Conservation (phyloP, 192 early-diverging fungal species). For the Chytriomyces sp. region DNA sequence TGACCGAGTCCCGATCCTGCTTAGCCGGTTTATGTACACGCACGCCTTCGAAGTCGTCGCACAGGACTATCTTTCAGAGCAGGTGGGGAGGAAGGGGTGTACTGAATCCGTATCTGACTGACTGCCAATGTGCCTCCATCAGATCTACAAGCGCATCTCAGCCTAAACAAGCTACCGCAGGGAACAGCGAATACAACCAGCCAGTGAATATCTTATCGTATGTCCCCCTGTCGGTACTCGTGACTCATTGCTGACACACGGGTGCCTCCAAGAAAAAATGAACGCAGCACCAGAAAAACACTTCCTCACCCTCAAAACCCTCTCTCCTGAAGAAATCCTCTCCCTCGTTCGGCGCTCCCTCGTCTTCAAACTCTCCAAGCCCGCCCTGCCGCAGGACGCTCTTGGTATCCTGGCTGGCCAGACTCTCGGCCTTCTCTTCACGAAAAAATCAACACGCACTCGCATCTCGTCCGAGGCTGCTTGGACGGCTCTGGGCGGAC, state of each 20-base stretch:
- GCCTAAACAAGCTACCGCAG: not conserved
- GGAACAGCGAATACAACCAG: no score
- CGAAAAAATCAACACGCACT: slow-evolving; percentile 95
- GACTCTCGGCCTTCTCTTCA: slow-evolving; percentile 90
- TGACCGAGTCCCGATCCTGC: not conserved
- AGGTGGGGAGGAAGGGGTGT: no score
- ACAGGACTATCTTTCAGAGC: slow-evolving; percentile 11
- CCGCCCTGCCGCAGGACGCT: not conserved
- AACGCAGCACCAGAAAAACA: slow-evolving; percentile 40
- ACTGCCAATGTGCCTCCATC: not conserved
- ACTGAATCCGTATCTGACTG: no score
- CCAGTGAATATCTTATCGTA: no score
- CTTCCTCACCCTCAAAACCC: slow-evolving; percentile 81
- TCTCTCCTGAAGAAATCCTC: slow-evolving; percentile 75
- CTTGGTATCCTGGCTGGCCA: slow-evolving; percentile 59
- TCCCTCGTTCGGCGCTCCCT: slow-evolving; percentile 77
- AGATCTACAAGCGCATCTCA: slow-evolving; percentile 21
- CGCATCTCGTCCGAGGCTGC: slow-evolving; percentile 93
- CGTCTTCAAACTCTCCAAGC: slow-evolving; percentile 67
- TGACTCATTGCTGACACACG: not conserved
- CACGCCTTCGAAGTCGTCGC: slow-evolving; percentile 23
- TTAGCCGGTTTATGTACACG: slow-evolving; percentile 15
- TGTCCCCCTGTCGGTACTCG: not conserved
- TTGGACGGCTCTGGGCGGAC: slow-evolving; percentile 89
- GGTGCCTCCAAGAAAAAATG: no score